A percentile compares a stretch with the other conserved stretches of the same genome.
phyloP scores from a whole-genome alignment of 441 rosid genomes.

The Populus hybrid region DNA sequence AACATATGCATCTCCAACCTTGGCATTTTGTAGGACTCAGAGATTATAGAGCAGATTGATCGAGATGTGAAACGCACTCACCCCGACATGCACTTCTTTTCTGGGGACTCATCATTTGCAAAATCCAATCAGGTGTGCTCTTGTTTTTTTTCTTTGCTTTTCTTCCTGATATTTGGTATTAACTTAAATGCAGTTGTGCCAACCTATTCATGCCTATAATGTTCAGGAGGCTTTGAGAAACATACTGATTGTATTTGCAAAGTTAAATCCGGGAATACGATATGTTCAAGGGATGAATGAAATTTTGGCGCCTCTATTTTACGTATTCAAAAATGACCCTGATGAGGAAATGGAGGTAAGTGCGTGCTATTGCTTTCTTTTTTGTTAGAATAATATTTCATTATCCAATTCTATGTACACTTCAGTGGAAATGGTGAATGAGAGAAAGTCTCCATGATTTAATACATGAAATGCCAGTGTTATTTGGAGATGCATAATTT shows the following conservation, averaged over 20 bases:
- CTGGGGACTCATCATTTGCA: conserved; percentile 69
- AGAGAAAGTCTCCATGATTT: neutral
- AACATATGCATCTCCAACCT: conserved; percentile 11
- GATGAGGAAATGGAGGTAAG: conserved; percentile 82
- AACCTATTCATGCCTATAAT: conserved; percentile 22
- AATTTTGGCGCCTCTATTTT: conserved; percentile 82
- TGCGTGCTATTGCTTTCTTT: conserved; percentile 4
- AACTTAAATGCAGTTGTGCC: conserved; percentile 18
- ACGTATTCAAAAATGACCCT: conserved; percentile 78
- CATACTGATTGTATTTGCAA: conserved; percentile 79
- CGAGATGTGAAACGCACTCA: conserved; percentile 95
- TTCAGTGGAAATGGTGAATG: neutral
- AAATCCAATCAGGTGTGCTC: conserved; percentile 69
- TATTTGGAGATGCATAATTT: neutral
- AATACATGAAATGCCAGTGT: neutral
- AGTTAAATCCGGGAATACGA: conserved; percentile 95
- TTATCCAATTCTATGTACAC: neutral
- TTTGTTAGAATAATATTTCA: neutral
- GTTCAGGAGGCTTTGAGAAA: conserved; percentile 82
- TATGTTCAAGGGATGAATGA: conserved; percentile 99
- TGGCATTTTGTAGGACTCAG: conserved; percentile 59
- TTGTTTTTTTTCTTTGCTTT: neutral
- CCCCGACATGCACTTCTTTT: conserved; percentile 93
- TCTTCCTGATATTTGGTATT: neutral
- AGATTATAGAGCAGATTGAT: conserved; percentile 91